These are phyloP conservation scores for Cicer bijugum DNA, from an alignment of 306 rosid genomes.

Conservation along the genomic window DNA sequence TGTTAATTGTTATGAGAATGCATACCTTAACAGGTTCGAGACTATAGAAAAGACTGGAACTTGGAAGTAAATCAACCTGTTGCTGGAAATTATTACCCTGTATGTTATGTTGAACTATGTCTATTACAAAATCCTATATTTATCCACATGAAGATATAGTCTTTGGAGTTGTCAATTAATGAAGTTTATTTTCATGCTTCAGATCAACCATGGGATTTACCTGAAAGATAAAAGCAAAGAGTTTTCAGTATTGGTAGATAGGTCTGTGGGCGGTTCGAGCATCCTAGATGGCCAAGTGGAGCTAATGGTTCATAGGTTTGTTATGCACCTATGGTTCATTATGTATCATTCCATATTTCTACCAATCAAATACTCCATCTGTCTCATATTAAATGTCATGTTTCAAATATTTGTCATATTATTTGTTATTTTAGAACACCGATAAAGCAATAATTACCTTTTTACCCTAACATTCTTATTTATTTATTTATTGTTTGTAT, in stretches of 20 bases:
- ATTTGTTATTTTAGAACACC: no score
- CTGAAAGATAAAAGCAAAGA: constrained; percentile 63
- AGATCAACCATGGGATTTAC: constrained; percentile 80
- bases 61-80: constrained; percentile 83
- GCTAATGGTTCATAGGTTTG: constrained; percentile 87
- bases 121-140: constrained; percentile 5
- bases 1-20: neutral
- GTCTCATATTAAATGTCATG: no score
- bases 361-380: neutral
- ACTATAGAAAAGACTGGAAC: constrained; percentile 79
- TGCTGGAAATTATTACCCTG: constrained; percentile 95
- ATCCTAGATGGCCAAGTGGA: constrained; percentile 76
- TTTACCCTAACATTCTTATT: no score
- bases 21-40: constrained; percentile 63
- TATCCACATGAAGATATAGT: constrained; percentile 3
- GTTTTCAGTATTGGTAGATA: constrained; percentile 75
- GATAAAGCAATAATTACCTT: no score
- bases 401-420: no score
- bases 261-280: constrained; percentile 89
- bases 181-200: constrained; percentile 46
- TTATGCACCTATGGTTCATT: constrained; percentile 7
- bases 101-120: constrained; percentile 48
- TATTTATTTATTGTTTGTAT: no score
- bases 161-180: constrained; percentile 19
- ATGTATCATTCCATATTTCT: constrained; percentile 2